Conservation (phyloP, 2,329 filamentous ascomycete genomes). For the Ophiobolus disseminans region DNA sequence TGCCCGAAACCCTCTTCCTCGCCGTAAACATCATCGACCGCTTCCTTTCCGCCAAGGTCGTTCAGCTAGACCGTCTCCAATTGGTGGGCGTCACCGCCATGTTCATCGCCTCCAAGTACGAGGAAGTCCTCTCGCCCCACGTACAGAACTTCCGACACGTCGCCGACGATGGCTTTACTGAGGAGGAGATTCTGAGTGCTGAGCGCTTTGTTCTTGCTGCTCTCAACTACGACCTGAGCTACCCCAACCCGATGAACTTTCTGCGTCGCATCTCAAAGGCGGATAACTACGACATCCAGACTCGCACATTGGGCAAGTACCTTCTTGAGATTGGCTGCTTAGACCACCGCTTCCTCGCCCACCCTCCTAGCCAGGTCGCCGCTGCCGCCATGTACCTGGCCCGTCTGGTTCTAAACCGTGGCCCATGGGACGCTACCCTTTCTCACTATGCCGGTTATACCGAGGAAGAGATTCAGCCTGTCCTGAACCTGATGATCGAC, state of each 20-base stretch:
- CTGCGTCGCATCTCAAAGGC: slow-evolving; percentile 97
- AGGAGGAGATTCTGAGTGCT: slow-evolving; percentile 94
- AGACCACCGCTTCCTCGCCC: slow-evolving; percentile 91
- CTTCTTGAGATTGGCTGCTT: slow-evolving; percentile 95
- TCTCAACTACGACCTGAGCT: slow-evolving; percentile 95
- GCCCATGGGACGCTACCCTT: slow-evolving; percentile 89
- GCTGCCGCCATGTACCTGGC: slow-evolving; percentile 95
- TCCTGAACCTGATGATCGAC: slow-evolving; percentile 94
- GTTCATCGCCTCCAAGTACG: slow-evolving; percentile 99
- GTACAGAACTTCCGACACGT: slow-evolving; percentile 97
- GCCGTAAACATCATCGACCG: slow-evolving; percentile 98
- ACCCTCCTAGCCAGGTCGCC: slow-evolving; percentile 86
- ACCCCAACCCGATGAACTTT: slow-evolving; percentile 99
- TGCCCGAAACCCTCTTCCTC: slow-evolving; percentile 95
- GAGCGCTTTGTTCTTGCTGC: slow-evolving; percentile 92
- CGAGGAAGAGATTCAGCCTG: slow-evolving; percentile 90
- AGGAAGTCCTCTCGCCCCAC: slow-evolving; percentile 95
- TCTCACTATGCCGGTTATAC: slow-evolving; percentile 91
- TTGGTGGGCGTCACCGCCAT: slow-evolving; percentile 97
- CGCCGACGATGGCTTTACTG: slow-evolving; percentile 93
- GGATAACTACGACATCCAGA: slow-evolving; percentile 98
- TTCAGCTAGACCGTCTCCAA: slow-evolving; percentile 94
- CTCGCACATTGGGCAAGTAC: slow-evolving; percentile 95
- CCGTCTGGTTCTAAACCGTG: slow-evolving; percentile 86
- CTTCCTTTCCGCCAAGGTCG: slow-evolving; percentile 93